Conservation (phyloP, 225 moss, liverwort and hornwort genomes). For the Pseudoscleropodium purum region DNA sequence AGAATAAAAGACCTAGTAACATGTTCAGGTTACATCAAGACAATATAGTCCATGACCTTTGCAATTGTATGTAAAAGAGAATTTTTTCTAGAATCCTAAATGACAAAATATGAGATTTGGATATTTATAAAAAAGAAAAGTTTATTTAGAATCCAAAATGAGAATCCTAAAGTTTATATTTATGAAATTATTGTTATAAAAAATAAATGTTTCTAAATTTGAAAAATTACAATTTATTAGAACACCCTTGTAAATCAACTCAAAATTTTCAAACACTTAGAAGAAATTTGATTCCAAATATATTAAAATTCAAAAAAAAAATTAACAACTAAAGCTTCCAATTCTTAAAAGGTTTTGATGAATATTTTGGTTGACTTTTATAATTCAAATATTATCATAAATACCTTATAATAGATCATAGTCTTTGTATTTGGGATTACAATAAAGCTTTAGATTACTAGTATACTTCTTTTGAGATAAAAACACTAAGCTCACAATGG, state of each 20-base stretch:
- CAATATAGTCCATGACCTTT: not conserved
- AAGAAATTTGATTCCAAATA: not conserved
- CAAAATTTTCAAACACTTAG: fast-evolving
- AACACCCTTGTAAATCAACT: fast-evolving
- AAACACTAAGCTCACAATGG: not conserved
- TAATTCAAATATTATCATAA: not conserved
- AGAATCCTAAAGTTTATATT: fast-evolving
- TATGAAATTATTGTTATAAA: no score
- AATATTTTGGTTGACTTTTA: not conserved
- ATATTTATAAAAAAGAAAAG: not conserved
- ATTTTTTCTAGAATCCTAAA: not conserved
- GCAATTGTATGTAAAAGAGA: not conserved
- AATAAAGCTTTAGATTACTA: not conserved
- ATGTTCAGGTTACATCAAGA: not conserved
- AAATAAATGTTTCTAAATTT: not conserved
- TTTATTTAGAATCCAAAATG: not conserved
- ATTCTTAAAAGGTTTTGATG: not conserved
- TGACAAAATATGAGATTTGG: not conserved
- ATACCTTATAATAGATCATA: no score
- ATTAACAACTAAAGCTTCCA: not conserved
- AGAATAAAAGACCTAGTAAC: not conserved
- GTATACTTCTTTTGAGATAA: not conserved
- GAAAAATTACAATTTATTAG: not conserved
- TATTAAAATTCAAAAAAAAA: not conserved
- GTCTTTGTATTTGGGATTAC: not conserved